Base-by-base conservation (phyloP, 1,284 basidiomycete species). In the Apiotrichum gamsii region DNA sequence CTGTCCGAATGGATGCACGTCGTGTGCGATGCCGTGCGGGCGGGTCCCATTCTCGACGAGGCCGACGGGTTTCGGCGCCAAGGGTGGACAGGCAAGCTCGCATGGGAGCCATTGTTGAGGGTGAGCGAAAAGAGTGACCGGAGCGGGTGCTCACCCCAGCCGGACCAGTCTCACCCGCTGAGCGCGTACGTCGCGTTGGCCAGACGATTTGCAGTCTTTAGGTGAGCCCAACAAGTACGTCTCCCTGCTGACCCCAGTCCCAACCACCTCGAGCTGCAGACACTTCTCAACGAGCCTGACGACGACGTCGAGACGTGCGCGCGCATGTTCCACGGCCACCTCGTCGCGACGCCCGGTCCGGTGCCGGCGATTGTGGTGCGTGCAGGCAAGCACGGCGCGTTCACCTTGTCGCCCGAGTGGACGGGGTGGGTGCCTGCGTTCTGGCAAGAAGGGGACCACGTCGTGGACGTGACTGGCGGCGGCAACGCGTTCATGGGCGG, bases 401-500 rank as follows among this genome's bases (percentile, higher is more conserved):
- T 82, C 65, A 76, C 85, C 3, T 47, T 65, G 16, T 57, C 62
- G 3, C 6, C 31, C 1, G 24, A 42, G 0, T 70, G 69, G 69
- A 51, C 44, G 9, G 69, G 69, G 36, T 93, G 90, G 90, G 69
- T 90, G 8, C 80, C 82, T 4, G 85, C 90, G 2, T 93, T 79
- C 63, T 90, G 87, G 82, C 74, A 72, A 10, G 45, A 43, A 13
- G 54, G 69, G 11, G 72, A 78, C 5, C 63, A 73, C 51, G 57
- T 68, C 23, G 78, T 85, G 1, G 90, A 94, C 68, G 85, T 90
- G 11, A 94, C 90, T 42, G 88, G 87, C 35, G 89, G 87, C 5
- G 90, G 90, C 10, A 94, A 94, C 70, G 80, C 81, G 42, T 94
- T 91, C 67, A 72, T 93, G 28, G 90, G 90, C 10, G 86, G 88